Conservation (phyloP, 2,329 filamentous ascomycete genomes). For the Huntiella bhutanensis region DNA sequence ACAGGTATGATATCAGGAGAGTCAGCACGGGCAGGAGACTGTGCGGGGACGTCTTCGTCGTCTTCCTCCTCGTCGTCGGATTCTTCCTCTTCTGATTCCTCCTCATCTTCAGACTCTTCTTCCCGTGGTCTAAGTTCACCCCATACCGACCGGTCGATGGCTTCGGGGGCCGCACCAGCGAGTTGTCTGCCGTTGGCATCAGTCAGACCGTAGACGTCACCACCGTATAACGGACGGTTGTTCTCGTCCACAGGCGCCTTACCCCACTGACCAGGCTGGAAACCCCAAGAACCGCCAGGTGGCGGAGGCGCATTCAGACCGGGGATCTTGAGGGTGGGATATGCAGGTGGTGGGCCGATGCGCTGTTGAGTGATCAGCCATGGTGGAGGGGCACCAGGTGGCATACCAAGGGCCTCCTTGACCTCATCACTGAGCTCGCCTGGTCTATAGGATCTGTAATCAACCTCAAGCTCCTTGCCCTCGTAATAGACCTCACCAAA, state of each 20-base stretch:
- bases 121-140: slow-evolving; percentile 71
- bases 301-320: slow-evolving; percentile 88
- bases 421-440: slow-evolving; percentile 79
- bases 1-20: slow-evolving; percentile 31
- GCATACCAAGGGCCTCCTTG: slow-evolving; percentile 85
- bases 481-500: slow-evolving; percentile 99
- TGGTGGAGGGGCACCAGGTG: slow-evolving; percentile 76
- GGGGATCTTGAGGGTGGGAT: slow-evolving; percentile 85
- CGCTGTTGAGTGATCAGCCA: slow-evolving; percentile 97
- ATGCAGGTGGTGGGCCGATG: slow-evolving; percentile 81
- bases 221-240: slow-evolving; percentile 77
- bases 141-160: slow-evolving; percentile 76
- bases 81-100: slow-evolving; percentile 54
- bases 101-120: slow-evolving; percentile 55
- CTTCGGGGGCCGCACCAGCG: slow-evolving; percentile 42
- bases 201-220: slow-evolving; percentile 76
- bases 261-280: slow-evolving; percentile 85
- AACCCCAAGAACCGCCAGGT: slow-evolving; percentile 79
- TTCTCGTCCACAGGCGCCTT: slow-evolving; percentile 91
- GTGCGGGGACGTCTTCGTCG: slow-evolving; percentile 25
- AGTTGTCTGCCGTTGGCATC: slow-evolving; percentile 22
- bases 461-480: slow-evolving; percentile 94
- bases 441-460: slow-evolving; percentile 72
- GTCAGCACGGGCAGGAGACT: slow-evolving; percentile 55
- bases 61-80: slow-evolving; percentile 42